Conservation (phyloP, 371 early-diverging fungal species). For the Chytridium lagenaria region DNA sequence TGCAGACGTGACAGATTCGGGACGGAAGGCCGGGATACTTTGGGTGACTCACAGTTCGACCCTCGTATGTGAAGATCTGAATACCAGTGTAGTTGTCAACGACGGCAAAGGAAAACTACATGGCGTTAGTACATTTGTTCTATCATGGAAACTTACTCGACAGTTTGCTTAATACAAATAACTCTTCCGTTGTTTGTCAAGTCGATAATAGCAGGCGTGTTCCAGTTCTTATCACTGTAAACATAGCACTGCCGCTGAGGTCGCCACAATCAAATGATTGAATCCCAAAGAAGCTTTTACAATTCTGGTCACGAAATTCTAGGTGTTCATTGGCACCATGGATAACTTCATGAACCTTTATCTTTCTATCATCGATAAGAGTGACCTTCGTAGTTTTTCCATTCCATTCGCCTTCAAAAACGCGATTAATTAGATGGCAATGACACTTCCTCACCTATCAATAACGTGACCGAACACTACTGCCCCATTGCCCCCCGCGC, state of each 20-base stretch:
- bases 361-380: conserved; percentile 56
- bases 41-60: conserved; percentile 49
- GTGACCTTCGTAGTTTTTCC: conserved; percentile 63
- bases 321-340: conserved; percentile 54
- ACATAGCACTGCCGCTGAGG: conserved; percentile 58
- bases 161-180: conserved; percentile 57
- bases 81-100: conserved; percentile 59
- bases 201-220: conserved; percentile 60
- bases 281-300: conserved; percentile 54
- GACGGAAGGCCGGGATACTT: conserved; percentile 58
- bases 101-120: conserved; percentile 49
- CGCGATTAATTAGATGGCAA: neutral
- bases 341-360: conserved; percentile 53
- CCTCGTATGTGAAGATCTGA: conserved; percentile 60
- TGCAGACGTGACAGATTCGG: conserved; percentile 57
- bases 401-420: conserved; percentile 51
- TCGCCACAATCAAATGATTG: conserved; percentile 54
- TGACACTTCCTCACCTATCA: conserved; percentile 40
- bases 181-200: conserved; percentile 57
- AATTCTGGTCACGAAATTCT: conserved; percentile 58
- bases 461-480: conserved; percentile 59
- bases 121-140: conserved; percentile 1
- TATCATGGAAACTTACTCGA: conserved; percentile 42
- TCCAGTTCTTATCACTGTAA: conserved; percentile 58
- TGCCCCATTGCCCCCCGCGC: conserved; percentile 56